Percentiles rank a stretch among this genome's conserved stretches.
Evolutionary conservation across 805 yeast species (phyloP).

Genomic region (Millerozyma miso): DNA sequence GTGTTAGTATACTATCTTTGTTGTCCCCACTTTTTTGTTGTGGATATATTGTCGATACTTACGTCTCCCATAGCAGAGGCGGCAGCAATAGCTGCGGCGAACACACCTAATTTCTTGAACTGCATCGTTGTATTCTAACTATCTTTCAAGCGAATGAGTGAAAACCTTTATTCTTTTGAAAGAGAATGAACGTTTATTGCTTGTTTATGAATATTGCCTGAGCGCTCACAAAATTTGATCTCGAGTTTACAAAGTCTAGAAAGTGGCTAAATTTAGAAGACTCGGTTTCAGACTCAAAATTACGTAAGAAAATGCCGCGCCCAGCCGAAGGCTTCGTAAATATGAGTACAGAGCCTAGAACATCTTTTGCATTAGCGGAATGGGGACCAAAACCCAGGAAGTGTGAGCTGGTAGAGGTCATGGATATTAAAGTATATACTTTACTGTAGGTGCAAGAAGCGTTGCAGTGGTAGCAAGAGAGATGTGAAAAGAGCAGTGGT

Average conservation of each 20-base stretch:
- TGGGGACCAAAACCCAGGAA: too few species aligned
- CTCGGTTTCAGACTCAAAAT: background rate
- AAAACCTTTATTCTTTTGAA: background rate
- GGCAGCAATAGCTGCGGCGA: constrained; percentile 46
- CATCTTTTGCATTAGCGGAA: too few species aligned
- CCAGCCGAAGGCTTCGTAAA: too few species aligned
- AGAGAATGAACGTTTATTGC: background rate
- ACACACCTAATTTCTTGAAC: constrained; percentile 38
- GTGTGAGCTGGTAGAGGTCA: background rate
- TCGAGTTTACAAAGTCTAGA: background rate
- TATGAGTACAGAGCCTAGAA: background rate
- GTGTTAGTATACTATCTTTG: constrained; percentile 9
- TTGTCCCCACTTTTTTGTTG: background rate
- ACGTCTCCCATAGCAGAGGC: constrained; percentile 59
- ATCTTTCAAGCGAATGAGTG: constrained; percentile 7
- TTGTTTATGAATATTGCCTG: background rate
- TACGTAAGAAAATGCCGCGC: background rate
- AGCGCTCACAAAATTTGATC: background rate
- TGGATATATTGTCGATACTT: constrained; percentile 14
- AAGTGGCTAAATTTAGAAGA: constrained; percentile 1
- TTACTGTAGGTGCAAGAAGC: background rate
- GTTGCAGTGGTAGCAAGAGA: background rate
- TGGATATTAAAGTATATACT: background rate
- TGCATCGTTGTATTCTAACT: constrained; percentile 25
- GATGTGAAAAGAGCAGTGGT: background rate